phyloP scores from a whole-genome alignment of 2,329 filamentous ascomycete species.

The Penicillium hordei region DNA sequence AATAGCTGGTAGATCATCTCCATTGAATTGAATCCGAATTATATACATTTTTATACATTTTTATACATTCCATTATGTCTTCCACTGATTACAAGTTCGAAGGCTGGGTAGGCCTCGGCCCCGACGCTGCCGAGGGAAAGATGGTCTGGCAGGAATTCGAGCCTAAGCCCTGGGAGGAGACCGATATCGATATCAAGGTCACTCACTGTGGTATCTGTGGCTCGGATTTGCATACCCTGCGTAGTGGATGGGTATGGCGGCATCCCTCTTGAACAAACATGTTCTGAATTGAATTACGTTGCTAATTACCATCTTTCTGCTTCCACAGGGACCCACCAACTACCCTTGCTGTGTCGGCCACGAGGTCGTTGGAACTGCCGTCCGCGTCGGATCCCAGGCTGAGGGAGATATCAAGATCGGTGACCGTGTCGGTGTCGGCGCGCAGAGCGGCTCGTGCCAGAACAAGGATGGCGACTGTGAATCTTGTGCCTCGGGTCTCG shows the following conservation, averaged over 20 bases:
- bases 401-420: constrained; percentile 34
- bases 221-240: constrained; percentile 59
- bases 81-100: constrained; percentile 52
- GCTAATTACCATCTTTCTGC: background rate
- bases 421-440: constrained; percentile 56
- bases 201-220: constrained; percentile 66
- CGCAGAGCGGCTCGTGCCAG: constrained; percentile 57
- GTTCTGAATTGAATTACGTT: background rate
- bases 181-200: constrained; percentile 63
- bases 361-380: constrained; percentile 62
- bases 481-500: constrained; percentile 48
- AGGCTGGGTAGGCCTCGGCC: constrained; percentile 57
- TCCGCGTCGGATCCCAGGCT: constrained; percentile 54
- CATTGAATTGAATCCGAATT: background rate
- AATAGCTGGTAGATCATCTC: background rate
- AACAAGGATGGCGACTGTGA: constrained; percentile 49
- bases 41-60: background rate
- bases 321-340: constrained; percentile 29
- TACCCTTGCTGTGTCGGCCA: constrained; percentile 59
- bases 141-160: constrained; percentile 58
- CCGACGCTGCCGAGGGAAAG: constrained; percentile 51
- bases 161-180: constrained; percentile 65
- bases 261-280: background rate
- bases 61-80: constrained; percentile 19
- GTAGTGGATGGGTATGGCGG: constrained; percentile 45